A percentile compares a stretch with the other conserved stretches of the same genome.
These are phyloP conservation scores for Umbelopsis ramanniana DNA, from an alignment of 192 early-diverging fungal genomes.

Conservation along the genomic window DNA sequence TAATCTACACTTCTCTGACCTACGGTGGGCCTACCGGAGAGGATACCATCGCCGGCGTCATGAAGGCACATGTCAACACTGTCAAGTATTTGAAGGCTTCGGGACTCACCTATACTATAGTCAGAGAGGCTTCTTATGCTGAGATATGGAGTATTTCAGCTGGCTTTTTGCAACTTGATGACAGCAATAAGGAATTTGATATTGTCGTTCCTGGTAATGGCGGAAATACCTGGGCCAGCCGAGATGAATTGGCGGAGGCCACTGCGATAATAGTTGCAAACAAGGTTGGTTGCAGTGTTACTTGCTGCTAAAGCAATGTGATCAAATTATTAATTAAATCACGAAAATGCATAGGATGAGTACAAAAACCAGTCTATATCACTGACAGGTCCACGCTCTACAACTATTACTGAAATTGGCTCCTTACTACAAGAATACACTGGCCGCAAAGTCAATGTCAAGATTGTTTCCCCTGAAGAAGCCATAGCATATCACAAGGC, in stretches of 20 bases:
- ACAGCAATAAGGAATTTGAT: not conserved
- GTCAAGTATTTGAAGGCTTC: not conserved
- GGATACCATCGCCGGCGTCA: not conserved
- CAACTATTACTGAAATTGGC: slow-evolving; percentile 3
- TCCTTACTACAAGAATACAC: not conserved
- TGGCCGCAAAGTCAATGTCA: slow-evolving; percentile 9
- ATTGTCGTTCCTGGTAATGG: slow-evolving; percentile 8
- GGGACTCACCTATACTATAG: not conserved
- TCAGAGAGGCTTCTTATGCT: not conserved
- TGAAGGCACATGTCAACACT: slow-evolving; percentile 10
- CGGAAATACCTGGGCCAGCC: not conserved
- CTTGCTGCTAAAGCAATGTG: not conserved
- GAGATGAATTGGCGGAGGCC: not conserved
- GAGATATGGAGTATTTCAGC: slow-evolving; percentile 3
- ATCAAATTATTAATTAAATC: too few relatives aligned
- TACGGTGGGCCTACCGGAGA: not conserved
- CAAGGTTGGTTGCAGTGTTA: not conserved
- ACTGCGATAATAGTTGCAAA: slow-evolving; percentile 1
- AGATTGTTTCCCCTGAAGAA: not conserved
- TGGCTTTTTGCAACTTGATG: slow-evolving; percentile 7
- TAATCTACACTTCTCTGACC: slow-evolving; percentile 12
- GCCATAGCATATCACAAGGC: slow-evolving; percentile 3
- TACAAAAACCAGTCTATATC: slow-evolving; percentile 16
- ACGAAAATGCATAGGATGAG: not conserved
- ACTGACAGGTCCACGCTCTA: slow-evolving; percentile 1